Conservation (phyloP, 768 basidiomycete genomes). For the Pleurotus platypus region DNA sequence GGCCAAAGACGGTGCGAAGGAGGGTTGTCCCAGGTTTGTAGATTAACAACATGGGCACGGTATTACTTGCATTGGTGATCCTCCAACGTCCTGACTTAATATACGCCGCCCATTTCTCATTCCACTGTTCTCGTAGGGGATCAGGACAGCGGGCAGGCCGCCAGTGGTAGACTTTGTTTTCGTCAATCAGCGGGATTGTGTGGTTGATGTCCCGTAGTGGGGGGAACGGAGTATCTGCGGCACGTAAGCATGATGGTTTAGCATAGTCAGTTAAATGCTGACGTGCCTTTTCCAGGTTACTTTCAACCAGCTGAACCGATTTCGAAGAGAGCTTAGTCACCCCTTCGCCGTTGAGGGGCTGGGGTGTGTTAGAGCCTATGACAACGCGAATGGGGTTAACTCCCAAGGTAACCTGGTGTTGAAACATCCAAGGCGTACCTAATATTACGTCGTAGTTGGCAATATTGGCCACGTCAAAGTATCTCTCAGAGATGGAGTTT, state of each 20-base stretch:
- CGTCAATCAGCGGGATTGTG: conserved; percentile 20
- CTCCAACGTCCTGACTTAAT: conserved; percentile 22
- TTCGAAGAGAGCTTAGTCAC: conserved; percentile 8
- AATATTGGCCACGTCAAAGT: conserved; percentile 35
- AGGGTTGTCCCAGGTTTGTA: conserved; percentile 22
- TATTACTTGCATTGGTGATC: neutral
- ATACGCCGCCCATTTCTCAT: conserved; percentile 20
- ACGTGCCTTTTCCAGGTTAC: conserved; percentile 8
- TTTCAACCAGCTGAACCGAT: conserved; percentile 7
- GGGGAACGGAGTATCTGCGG: conserved; percentile 18
- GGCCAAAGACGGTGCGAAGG: conserved; percentile 32
- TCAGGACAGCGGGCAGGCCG: conserved; percentile 20
- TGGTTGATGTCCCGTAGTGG: conserved; percentile 23
- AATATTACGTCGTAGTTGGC: conserved; percentile 33
- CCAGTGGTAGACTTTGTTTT: conserved; percentile 17
- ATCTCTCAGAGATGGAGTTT: conserved; percentile 18
- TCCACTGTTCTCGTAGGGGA: conserved; percentile 14
- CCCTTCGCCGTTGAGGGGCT: conserved; percentile 13
- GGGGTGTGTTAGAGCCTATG: conserved; percentile 8
- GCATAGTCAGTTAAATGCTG: conserved; percentile 13
- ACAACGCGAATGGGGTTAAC: conserved; percentile 19
- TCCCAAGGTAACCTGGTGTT: conserved; percentile 24
- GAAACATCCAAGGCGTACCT: conserved; percentile 28
- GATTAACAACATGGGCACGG: conserved; percentile 16
- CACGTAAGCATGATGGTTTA: conserved; percentile 15